Percentiles rank a stretch among this genome's conserved stretches.
These are phyloP conservation scores for Claviceps sp. DNA, from an alignment of 2,329 filamentous ascomycete genomes.

Conservation along the genomic window DNA sequence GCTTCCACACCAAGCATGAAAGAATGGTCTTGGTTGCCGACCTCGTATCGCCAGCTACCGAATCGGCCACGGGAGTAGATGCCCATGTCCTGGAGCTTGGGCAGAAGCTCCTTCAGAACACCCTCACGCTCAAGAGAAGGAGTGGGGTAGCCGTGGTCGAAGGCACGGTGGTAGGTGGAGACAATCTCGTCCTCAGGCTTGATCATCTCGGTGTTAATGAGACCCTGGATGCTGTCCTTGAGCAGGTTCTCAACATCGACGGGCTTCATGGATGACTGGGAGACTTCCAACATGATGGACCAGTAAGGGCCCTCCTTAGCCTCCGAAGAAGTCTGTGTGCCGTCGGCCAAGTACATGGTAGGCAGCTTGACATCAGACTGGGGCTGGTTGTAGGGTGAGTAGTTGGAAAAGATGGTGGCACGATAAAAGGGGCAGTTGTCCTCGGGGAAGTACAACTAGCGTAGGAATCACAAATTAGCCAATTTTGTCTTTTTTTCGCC, in stretches of 20 bases:
- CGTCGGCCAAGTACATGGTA: conserved; percentile 74
- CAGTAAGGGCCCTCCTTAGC: conserved; percentile 89
- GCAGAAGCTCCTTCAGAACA: conserved; percentile 81
- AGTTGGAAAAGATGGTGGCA: conserved; percentile 99
- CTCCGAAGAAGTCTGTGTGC: conserved; percentile 62
- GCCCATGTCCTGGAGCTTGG: conserved; percentile 78
- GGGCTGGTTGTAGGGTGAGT: conserved; percentile 97
- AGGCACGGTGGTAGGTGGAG: conserved; percentile 93
- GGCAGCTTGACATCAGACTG: conserved; percentile 68
- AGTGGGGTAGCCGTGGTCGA: conserved; percentile 97
- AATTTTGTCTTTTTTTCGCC: neutral
- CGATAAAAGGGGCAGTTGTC: conserved; percentile 99
- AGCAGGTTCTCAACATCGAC: conserved; percentile 77
- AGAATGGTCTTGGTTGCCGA: conserved; percentile 91
- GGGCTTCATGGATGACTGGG: conserved; percentile 89
- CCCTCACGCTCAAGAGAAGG: conserved; percentile 90
- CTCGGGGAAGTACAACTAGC: conserved; percentile 89
- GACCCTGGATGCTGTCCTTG: conserved; percentile 84
- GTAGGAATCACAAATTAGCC: neutral
- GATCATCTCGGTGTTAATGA: conserved; percentile 97
- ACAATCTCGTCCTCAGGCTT: conserved; percentile 85
- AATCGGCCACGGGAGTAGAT: conserved; percentile 96
- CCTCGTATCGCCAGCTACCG: conserved; percentile 96
- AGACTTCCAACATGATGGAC: conserved; percentile 99
- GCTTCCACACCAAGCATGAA: conserved; percentile 97